A percentile compares a stretch with the other conserved stretches of the same genome.
These are phyloP conservation scores for Tremella mesenterica DNA, from an alignment of 768 basidiomycete species.

Conservation along the genomic window DNA sequence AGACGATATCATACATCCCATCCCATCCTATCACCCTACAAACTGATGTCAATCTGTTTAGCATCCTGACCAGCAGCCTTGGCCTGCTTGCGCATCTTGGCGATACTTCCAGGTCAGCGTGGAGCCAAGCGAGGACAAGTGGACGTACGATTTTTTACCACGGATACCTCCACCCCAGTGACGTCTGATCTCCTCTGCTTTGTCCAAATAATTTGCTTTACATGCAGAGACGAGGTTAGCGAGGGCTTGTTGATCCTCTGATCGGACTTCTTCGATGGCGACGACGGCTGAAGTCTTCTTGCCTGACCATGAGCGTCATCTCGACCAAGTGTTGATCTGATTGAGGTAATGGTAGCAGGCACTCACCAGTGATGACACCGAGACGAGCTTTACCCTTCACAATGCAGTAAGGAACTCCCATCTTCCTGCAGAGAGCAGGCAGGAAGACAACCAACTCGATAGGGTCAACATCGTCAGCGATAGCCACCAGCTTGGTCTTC, in stretches of 20 bases:
- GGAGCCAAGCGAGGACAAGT: neutral
- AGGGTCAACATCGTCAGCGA: constrained; percentile 89
- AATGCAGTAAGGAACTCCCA: constrained; percentile 98
- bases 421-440: constrained; percentile 96
- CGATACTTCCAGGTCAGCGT: constrained; percentile 51
- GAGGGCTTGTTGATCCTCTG: constrained; percentile 87
- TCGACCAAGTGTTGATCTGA: too few species aligned
- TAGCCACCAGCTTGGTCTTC: constrained; percentile 91
- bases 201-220: constrained; percentile 95
- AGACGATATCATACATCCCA: neutral
- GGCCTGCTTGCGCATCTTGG: constrained; percentile 87
- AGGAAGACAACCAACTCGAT: constrained; percentile 98
- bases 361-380: constrained; percentile 60
- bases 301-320: constrained; percentile 62
- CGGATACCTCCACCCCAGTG: constrained; percentile 95
- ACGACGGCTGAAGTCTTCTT: constrained; percentile 95
- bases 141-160: constrained; percentile 62
- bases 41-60: constrained; percentile 43
- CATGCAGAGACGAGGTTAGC: constrained; percentile 84
- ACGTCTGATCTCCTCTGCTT: constrained; percentile 83
- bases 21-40: constrained; percentile 25
- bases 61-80: constrained; percentile 65
- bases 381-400: constrained; percentile 97
- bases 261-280: constrained; percentile 84
- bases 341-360: neutral